Conservation (phyloP, 139 green algal species). For the Cymbomonas tetramitiformis region DNA sequence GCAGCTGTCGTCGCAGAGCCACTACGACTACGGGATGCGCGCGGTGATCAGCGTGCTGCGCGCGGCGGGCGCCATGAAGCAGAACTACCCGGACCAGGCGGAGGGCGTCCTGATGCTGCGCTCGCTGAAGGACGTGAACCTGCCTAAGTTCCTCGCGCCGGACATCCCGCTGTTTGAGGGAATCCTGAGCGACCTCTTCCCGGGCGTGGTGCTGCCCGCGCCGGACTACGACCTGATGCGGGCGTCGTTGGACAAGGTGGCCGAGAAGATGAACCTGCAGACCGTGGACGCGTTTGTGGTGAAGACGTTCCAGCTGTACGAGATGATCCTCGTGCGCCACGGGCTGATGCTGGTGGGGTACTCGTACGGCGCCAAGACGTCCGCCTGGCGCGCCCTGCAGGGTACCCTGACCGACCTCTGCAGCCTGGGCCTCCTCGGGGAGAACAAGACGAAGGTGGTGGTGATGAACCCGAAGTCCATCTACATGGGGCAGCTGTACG, state of each 20-base stretch:
- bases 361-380: slow-evolving; percentile 46
- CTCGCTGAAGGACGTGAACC: slow-evolving; percentile 61
- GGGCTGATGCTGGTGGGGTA: slow-evolving; percentile 63
- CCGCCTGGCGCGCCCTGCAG: slow-evolving; percentile 9
- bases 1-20: slow-evolving; percentile 31
- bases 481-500: slow-evolving; percentile 71
- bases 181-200: slow-evolving; percentile 40
- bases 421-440: slow-evolving; percentile 17
- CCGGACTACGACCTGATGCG: slow-evolving; percentile 43
- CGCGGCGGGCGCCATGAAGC: slow-evolving; percentile 51
- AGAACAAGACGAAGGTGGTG: slow-evolving; percentile 5
- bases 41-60: slow-evolving; percentile 47
- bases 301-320: slow-evolving; percentile 60
- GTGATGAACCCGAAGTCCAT: slow-evolving; percentile 64
- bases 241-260: slow-evolving; percentile 14
- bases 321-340: slow-evolving; percentile 65
- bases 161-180: slow-evolving; percentile 62
- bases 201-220: slow-evolving; percentile 41
- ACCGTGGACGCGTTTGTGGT: slow-evolving; percentile 50
- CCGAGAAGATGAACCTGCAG: slow-evolving; percentile 33
- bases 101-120: slow-evolving; percentile 55
- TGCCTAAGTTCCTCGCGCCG: slow-evolving; percentile 64
- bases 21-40: slow-evolving; percentile 36
- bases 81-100: slow-evolving; percentile 32
- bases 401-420: slow-evolving; percentile 41